Base-by-base conservation (phyloP, 176 grass and related monocot genomes). In the Cenchrus purpureus region DNA sequence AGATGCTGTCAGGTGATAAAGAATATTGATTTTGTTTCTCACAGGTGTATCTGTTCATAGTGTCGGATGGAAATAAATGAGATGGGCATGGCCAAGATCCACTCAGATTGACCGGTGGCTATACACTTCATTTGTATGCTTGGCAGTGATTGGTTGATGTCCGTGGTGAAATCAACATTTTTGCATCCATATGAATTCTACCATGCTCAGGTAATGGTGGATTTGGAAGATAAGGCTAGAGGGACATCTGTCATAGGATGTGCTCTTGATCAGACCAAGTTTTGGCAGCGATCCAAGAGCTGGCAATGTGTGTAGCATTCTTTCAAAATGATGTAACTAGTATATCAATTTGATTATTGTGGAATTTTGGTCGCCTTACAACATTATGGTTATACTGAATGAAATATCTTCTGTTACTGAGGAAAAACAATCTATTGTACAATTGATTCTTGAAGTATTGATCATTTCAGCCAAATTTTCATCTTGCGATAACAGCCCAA, bases 321-420 rank as follows among this genome's bases (percentile, higher is more conserved):
- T 68, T 83, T 87, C 82, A 19, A 73, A 83, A 87, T 74, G 84
- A 66, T 87, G 89, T 83, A 83, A 90, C 79, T 90, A 87, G 59
- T 34, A 87, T 87, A 87, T 79, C 68, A 22, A 83, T 90, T 74
- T 85, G 58, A 79, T 83, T 58, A 51, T 43, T 59, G 52, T 79
- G 60, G 74, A 79, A 79, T 83, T 44, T 86, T 78, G 78, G 68
- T 79, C 45, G 10, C 71, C 67, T 79, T 43, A 72, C 11, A 3
- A n/a, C 52, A 15, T 83, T 67, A 68, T 83, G 19, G 59, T 74
- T 83, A 87, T 62, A 90, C 52, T 42, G 52, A 82, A 86, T 59
- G 57, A 65, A 73, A 78, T 51, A 78, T 58, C 58, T 80, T 89
- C 17, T 76, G 63, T 46, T 72, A 74, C 31, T 4, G 19, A 72